Evolutionary conservation across 1,284 basidiomycete genomes (phyloP), one percentile per base, ranked within the genome.

Genomic region (Moesziomyces sp.): DNA sequence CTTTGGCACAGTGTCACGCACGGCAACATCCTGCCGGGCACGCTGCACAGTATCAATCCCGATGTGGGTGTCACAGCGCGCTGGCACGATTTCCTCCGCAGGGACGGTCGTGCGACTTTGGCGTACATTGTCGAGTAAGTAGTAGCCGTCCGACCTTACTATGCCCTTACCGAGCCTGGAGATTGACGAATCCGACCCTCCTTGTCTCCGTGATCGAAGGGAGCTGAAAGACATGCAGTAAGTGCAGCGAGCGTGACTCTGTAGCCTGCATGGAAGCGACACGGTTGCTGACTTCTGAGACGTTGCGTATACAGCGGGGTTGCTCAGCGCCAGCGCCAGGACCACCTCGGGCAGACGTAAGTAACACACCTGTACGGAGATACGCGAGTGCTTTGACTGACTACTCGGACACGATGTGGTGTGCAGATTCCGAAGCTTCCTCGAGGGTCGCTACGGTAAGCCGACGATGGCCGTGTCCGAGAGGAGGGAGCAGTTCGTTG

Each of bases 1-100:
- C 54, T 67, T 3, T 67, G 64, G 64, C 5, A 52, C n/a, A 43
- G 23, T 24, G 58, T 67, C 18, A 44, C 50, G 6, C 52, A 13
- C 35, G 34, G 35, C 23, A 60, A 47, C 10, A 35, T 60, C 24
- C 46, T 67, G n/a, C 64, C 64, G 16, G 58, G 64, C 9, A 14
- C 47, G 11, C 46, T 9, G 21, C 58, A 67, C 44, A 28, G 49
- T n/a, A n/a, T 50, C 19, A 67, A 61, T 35, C 34, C 42, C 18
- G 50, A 53, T 0, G 3, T 46, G 6, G 64, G 64, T 7, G 58
- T 67, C 23, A 53, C 54, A 1, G 30, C 19, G 1, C 46, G 54
- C 0, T 67, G 64, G 64, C 38, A 53, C 14, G 43, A 57, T 8
- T 66, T 59, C 18, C 42, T 66, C 10, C 44, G 47, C 24, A 24